Conservation (phyloP, 2,329 filamentous ascomycete genomes). For the Calonectria pseudoreteaudii region DNA sequence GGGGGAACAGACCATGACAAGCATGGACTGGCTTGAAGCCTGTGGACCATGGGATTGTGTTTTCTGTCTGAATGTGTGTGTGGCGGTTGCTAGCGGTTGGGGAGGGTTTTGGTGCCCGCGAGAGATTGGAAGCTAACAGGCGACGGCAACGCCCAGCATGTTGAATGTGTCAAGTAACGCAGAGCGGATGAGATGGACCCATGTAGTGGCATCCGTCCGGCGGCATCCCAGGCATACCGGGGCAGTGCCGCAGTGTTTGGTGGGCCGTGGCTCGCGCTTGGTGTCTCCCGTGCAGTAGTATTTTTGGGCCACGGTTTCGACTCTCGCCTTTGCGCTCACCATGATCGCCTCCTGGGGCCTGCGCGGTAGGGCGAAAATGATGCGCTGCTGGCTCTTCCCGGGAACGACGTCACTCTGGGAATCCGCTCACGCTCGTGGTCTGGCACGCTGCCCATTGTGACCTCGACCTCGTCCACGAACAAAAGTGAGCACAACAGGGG, state of each 20-base stretch:
- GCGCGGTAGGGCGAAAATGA: neutral
- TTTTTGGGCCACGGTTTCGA: neutral
- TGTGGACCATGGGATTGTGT: slow-evolving; percentile 14
- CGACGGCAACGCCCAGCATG: slow-evolving; percentile 25
- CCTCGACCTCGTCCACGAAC: slow-evolving; percentile 36
- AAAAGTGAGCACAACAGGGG: slow-evolving; percentile 35
- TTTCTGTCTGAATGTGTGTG: slow-evolving; percentile 14
- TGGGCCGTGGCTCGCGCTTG: slow-evolving; percentile 32
- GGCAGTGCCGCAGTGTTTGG: slow-evolving; percentile 43
- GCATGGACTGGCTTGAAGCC: slow-evolving; percentile 1
- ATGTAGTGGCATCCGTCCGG: slow-evolving; percentile 39
- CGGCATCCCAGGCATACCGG: slow-evolving; percentile 36
- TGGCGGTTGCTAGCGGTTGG: slow-evolving; percentile 12
- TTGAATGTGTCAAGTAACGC: slow-evolving; percentile 44
- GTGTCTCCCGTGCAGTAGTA: slow-evolving; percentile 7
- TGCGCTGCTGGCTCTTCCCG: neutral
- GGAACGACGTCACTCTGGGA: neutral
- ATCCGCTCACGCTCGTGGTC: slow-evolving; percentile 15
- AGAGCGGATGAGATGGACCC: slow-evolving; percentile 34
- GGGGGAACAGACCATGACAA: slow-evolving; percentile 12
- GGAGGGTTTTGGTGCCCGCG: slow-evolving; percentile 11
- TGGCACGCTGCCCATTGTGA: slow-evolving; percentile 29
- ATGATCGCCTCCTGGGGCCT: neutral
- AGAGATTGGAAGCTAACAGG: slow-evolving; percentile 13
- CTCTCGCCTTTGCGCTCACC: neutral